These are phyloP conservation scores for Backusella luteola DNA, from an alignment of 192 early-diverging fungal species.

Conservation along the genomic window DNA sequence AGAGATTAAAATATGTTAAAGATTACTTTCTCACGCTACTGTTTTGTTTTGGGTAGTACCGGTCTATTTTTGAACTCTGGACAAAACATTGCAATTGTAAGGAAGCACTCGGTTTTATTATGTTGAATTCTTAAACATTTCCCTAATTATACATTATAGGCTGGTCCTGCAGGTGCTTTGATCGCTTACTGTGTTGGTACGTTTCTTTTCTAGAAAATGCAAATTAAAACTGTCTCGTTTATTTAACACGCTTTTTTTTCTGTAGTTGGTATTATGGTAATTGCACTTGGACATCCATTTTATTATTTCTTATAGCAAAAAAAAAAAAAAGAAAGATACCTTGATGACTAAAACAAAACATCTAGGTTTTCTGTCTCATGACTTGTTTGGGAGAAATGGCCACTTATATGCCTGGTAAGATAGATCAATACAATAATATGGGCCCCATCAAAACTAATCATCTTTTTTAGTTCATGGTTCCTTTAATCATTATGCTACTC, in stretches of 20 bases:
- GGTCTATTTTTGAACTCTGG: slow-evolving; percentile 73
- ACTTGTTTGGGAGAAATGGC: slow-evolving; percentile 83
- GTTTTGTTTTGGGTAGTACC: slow-evolving; percentile 39
- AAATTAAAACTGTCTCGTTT: no score
- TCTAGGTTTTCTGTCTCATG: slow-evolving; percentile 49
- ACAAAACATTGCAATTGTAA: slow-evolving; percentile 53
- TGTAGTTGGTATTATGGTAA: slow-evolving; percentile 59
- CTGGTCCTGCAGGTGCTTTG: slow-evolving; percentile 72
- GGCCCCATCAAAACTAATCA: background rate
- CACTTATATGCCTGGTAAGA: slow-evolving; percentile 65
- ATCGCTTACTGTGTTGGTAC: slow-evolving; percentile 52
- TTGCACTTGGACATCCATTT: background rate
- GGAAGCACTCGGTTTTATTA: background rate
- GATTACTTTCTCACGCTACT: background rate
- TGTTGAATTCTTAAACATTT: background rate
- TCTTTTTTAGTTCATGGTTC: slow-evolving; percentile 53
- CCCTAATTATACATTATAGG: slow-evolving; percentile 38
- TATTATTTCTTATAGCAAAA: background rate
- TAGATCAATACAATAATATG: background rate
- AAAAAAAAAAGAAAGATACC: background rate
- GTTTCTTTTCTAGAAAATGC: background rate
- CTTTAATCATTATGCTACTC: slow-evolving; percentile 70
- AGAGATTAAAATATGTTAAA: background rate
- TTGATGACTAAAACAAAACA: background rate
- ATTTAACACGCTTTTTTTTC: no score